Conservation (phyloP, 805 yeast species). For the Saccharomyces eubayanus region DNA sequence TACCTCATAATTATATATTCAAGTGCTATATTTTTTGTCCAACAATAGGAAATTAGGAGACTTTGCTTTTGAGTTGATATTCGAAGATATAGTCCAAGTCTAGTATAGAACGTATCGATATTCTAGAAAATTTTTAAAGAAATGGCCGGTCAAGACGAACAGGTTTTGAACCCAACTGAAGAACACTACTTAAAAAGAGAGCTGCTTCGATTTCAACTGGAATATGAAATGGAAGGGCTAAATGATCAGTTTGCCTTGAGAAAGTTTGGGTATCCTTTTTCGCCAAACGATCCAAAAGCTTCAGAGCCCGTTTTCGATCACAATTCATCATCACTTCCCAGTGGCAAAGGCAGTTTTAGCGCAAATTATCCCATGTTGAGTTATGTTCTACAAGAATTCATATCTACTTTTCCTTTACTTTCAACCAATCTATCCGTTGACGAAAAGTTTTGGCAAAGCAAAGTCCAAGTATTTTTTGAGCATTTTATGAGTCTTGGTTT, state of each 20-base stretch:
- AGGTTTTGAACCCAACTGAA: slow-evolving; percentile 46
- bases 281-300: slow-evolving; percentile 35
- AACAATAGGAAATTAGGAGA: background rate
- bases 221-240: slow-evolving; percentile 51
- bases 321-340: slow-evolving; percentile 11
- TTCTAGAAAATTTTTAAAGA: background rate
- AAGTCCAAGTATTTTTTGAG: slow-evolving; percentile 76
- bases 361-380: slow-evolving; percentile 55
- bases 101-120: too few species aligned
- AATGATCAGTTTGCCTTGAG: slow-evolving; percentile 56
- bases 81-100: background rate
- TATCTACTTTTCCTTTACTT: slow-evolving; percentile 71
- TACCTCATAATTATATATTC: background rate
- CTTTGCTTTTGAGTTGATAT: background rate
- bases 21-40: background rate
- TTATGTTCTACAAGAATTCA: slow-evolving; percentile 54
- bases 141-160: background rate
- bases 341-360: slow-evolving; percentile 9
- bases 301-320: slow-evolving; percentile 5
- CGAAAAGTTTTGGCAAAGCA: slow-evolving; percentile 67
- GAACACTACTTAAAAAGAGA: slow-evolving; percentile 87
- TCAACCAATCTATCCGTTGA: slow-evolving; percentile 35
- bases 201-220: slow-evolving; percentile 53
- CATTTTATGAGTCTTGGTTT: slow-evolving; percentile 65
- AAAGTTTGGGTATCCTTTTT: slow-evolving; percentile 73